Evolutionary conservation across 2,329 filamentous ascomycete species (phyloP).

Genomic region (Septoria linicola): DNA sequence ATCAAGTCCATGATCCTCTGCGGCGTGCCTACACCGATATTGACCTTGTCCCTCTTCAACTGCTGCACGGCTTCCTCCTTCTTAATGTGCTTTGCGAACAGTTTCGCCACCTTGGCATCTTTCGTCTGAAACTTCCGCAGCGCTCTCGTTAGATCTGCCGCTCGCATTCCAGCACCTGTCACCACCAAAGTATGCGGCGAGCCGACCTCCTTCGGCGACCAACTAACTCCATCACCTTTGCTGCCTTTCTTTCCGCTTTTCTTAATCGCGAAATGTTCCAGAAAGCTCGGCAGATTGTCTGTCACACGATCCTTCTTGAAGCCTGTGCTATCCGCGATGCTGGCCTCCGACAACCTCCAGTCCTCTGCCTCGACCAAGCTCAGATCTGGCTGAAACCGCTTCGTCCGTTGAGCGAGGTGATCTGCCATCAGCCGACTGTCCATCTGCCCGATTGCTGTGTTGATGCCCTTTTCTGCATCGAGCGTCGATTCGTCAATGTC

Average conservation of each 20-base stretch:
- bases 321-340: slow-evolving; percentile 75
- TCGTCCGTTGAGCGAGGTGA: slow-evolving; percentile 76
- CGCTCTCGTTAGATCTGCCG: slow-evolving; percentile 77
- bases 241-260: slow-evolving; percentile 30
- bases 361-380: slow-evolving; percentile 83
- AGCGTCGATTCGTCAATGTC: slow-evolving; percentile 63
- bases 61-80: slow-evolving; percentile 79
- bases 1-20: slow-evolving; percentile 77
- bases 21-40: slow-evolving; percentile 88
- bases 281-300: slow-evolving; percentile 73
- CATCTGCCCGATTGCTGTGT: slow-evolving; percentile 77
- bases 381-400: slow-evolving; percentile 74
- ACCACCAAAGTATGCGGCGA: slow-evolving; percentile 79
- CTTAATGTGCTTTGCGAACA: slow-evolving; percentile 99
- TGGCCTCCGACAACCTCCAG: slow-evolving; percentile 69
- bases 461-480: slow-evolving; percentile 58
- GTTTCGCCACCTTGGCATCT: slow-evolving; percentile 75
- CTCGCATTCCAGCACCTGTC: slow-evolving; percentile 78
- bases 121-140: slow-evolving; percentile 78
- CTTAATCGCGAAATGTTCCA: slow-evolving; percentile 61
- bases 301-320: slow-evolving; percentile 67
- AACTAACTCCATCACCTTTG: slow-evolving; percentile 55
- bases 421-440: slow-evolving; percentile 81
- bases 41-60: slow-evolving; percentile 66
- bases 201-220: slow-evolving; percentile 64